Percentiles rank a stretch among this genome's conserved stretches.
phyloP scores from a whole-genome alignment of 2,329 filamentous ascomycete genomes.

The Cylindrodendrum hubeiense region DNA sequence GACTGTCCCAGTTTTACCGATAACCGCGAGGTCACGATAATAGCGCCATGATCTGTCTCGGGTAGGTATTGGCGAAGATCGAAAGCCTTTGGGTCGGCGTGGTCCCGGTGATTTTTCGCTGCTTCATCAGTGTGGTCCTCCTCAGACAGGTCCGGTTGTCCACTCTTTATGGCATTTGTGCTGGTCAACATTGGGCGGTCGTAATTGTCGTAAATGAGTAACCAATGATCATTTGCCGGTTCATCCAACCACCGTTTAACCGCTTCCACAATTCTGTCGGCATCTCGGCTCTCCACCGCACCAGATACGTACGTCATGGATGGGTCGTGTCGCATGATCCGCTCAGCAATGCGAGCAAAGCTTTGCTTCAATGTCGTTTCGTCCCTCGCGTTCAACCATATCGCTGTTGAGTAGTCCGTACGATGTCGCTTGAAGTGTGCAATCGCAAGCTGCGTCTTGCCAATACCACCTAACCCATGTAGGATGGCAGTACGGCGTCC shows the following conservation, averaged over 20 bases:
- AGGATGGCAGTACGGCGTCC: constrained; percentile 45
- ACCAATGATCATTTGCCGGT: constrained; percentile 51
- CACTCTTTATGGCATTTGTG: background rate
- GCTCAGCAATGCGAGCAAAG: constrained; percentile 44
- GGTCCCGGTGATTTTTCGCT: background rate
- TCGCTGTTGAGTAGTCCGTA: constrained; percentile 51
- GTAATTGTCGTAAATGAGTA: constrained; percentile 49
- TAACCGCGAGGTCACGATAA: background rate
- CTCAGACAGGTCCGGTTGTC: background rate
- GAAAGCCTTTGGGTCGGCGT: background rate
- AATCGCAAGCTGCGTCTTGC: constrained; percentile 57
- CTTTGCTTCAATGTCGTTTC: constrained; percentile 52
- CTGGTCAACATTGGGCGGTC: background rate
- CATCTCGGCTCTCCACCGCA: constrained; percentile 38
- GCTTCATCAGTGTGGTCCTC: background rate
- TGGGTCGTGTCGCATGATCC: constrained; percentile 45
- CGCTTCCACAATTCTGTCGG: constrained; percentile 43
- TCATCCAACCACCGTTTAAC: constrained; percentile 54
- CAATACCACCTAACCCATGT: constrained; percentile 58
- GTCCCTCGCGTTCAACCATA: constrained; percentile 58
- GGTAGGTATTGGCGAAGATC: background rate
- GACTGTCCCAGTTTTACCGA: background rate
- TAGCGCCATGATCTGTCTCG: background rate
- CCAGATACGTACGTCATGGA: constrained; percentile 36
- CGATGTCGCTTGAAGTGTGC: constrained; percentile 51